Evolutionary conservation across 179 eudicot species (phyloP), one percentile per base, ranked within the genome.

Genomic region (Gypsophila paniculata): DNA sequence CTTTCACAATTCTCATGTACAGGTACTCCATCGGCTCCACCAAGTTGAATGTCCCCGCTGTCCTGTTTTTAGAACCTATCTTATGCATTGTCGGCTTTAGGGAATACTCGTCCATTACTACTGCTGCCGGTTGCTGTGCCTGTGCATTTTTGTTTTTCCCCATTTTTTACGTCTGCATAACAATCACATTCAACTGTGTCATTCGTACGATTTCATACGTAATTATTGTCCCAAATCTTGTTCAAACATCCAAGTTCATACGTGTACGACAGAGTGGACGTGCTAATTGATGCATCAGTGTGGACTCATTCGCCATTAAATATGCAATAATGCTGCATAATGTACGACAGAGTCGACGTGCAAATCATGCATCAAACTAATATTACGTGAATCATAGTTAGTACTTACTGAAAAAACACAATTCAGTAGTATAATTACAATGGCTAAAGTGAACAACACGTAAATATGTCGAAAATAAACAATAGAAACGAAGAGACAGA

Each of bases 21-120:
- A 89, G 74, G 68, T 82, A 89, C 11, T 85, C 79, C 94, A 89
- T 85, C 65, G 83, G 87, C 72, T 87, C 94, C 2, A 89, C 95
- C 52, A 89, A 70, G 75, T 81, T 79, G 34, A 82, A 87, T 11
- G 88, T 69, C 12, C 88, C 78, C 2, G 66, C 69, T 38, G 73
- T 57, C 61, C 82, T 76, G 32, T 82, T 77, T 8, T 59, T 72
- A 1, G 84, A 81, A 10, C 82, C 80, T 52, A 86, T 81, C 26
- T 78, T 80, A 6, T 90, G 90, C 10, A 70, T 36, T 0, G 88
- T 85, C 79, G 76, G 75, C 70, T 66, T 89, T 10, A 84, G 82
- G 18, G 69, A 25, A 73, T 79, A 89, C 3, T 87, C 91, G 10
- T 82, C 23, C 15, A 49, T 67, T 39, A 60, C 10, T 71, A 69